Evolutionary conservation across 31 red algal species (phyloP).

Genomic region (Endocladia muricata): DNA sequence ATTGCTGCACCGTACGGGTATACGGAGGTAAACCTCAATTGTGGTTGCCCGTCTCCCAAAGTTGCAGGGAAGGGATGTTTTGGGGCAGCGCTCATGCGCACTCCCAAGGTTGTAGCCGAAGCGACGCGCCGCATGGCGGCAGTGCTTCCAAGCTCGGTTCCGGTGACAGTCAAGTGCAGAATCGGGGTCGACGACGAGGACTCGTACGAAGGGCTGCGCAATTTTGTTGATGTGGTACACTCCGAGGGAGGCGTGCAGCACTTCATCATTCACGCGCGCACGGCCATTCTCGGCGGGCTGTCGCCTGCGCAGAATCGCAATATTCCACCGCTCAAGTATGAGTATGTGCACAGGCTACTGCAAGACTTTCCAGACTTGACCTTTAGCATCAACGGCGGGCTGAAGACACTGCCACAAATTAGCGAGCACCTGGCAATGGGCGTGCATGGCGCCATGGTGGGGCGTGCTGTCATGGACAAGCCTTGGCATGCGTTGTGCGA

Average conservation of each 20-base stretch:
- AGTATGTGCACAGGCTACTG: conserved; percentile 69
- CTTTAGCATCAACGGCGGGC: conserved; percentile 89
- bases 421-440: conserved; percentile 48
- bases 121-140: conserved; percentile 40
- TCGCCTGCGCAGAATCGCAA: conserved; percentile 89
- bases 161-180: conserved; percentile 93
- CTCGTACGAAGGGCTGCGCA: conserved; percentile 66
- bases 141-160: conserved; percentile 20
- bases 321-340: conserved; percentile 88
- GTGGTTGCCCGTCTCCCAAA: conserved; percentile 87
- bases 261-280: conserved; percentile 95
- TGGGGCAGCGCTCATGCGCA: conserved; percentile 91
- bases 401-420: conserved; percentile 52
- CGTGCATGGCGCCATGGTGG: conserved; percentile 91
- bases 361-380: conserved; percentile 74
- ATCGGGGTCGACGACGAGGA: conserved; percentile 85
- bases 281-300: conserved; percentile 81
- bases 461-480: conserved; percentile 81
- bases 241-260: conserved; percentile 47
- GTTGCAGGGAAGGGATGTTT: conserved; percentile 89
- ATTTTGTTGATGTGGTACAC: conserved; percentile 79
- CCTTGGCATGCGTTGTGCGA: conserved; percentile 84
- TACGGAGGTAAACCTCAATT: conserved; percentile 89
- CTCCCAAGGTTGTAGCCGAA: conserved; percentile 66
- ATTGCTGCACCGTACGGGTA: conserved; percentile 70